Evolutionary conservation across 1,284 basidiomycete genomes (phyloP).

Genomic region (Stereum hirsutum): DNA sequence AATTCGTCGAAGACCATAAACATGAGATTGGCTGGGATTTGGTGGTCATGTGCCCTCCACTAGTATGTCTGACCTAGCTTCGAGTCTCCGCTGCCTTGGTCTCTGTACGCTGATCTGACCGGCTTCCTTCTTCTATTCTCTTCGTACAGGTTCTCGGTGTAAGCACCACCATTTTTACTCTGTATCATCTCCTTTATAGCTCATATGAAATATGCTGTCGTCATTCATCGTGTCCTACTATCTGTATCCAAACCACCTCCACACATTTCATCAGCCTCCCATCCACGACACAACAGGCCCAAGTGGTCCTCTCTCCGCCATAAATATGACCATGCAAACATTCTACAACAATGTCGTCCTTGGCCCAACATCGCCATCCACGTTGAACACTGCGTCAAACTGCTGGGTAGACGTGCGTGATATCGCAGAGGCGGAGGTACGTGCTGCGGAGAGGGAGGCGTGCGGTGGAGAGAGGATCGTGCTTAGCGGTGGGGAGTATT

Average conservation of each 20-base stretch:
- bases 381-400: constrained; percentile 1
- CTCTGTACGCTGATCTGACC: constrained; percentile 1
- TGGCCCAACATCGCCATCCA: constrained; percentile 8
- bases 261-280: constrained; percentile 21
- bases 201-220: too few species aligned
- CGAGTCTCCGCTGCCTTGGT: too few species aligned
- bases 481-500: too few species aligned
- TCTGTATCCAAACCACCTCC: too few species aligned
- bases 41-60: constrained; percentile 46
- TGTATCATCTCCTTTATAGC: too few species aligned
- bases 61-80: constrained; percentile 29
- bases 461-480: constrained; percentile 53
- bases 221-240: too few species aligned
- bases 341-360: constrained; percentile 25
- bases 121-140: too few species aligned
- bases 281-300: constrained; percentile 47
- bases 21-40: constrained; percentile 40
- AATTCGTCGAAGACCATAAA: constrained; percentile 49
- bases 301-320: constrained; percentile 25
- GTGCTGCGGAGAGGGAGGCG: constrained; percentile 37
- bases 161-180: too few species aligned
- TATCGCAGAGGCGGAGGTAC: constrained; percentile 43
- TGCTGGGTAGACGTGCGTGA: constrained; percentile 51
- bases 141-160: too few species aligned
- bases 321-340: constrained; percentile 42